Evolutionary conservation across 495 filamentous ascomycete genomes (phyloP).

Genomic region (Hyaloscypha hepaticicola): DNA sequence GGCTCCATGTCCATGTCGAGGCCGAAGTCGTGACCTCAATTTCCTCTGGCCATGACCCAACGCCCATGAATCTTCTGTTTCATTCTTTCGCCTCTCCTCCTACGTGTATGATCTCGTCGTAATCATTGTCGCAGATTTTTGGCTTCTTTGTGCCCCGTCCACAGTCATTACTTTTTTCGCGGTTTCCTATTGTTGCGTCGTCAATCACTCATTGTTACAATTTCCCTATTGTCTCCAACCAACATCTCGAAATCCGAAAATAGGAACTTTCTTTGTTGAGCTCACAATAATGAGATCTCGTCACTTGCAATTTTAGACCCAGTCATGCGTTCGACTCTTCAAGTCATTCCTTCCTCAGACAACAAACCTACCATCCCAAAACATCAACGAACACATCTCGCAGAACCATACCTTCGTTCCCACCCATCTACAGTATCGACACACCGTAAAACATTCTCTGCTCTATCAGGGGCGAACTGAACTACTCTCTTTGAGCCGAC

Average conservation of each 20-base stretch:
- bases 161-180: conserved; percentile 28
- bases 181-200: conserved; percentile 12
- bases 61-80: conserved; percentile 29
- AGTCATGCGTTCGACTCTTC: neutral
- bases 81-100: conserved; percentile 19
- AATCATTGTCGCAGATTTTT: conserved; percentile 23
- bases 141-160: conserved; percentile 15
- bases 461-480: neutral
- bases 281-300: conserved; percentile 13
- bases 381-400: neutral
- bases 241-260: conserved; percentile 14
- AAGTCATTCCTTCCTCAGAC: conserved; percentile 15
- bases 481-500: neutral
- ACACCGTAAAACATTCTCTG: neutral
- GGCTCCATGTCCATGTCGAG: neutral
- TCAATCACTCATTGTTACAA: conserved; percentile 1
- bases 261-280: conserved; percentile 17
- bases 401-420: neutral
- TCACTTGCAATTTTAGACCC: conserved; percentile 4
- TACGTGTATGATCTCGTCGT: conserved; percentile 14
- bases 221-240: conserved; percentile 25
- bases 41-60: conserved; percentile 11
- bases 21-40: conserved; percentile 20
- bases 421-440: neutral
- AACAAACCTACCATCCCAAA: conserved; percentile 3